Evolutionary conservation across 2,329 filamentous ascomycete species (phyloP).

Genomic region (Mariannaea sp.): DNA sequence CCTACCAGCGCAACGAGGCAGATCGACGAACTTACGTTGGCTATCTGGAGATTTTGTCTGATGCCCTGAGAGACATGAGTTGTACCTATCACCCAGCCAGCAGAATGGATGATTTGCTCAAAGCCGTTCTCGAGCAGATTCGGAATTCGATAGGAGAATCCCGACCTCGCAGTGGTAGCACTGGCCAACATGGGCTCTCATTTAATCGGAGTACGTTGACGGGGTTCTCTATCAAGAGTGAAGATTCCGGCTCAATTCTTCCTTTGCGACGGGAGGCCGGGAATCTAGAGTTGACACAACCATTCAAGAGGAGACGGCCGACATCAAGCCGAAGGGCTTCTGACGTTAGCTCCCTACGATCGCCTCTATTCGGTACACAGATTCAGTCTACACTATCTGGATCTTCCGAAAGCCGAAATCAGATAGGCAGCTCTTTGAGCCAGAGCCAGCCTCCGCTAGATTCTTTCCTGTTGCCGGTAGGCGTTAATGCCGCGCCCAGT

Average conservation of each 20-base stretch:
- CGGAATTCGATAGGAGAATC: slow-evolving; percentile 39
- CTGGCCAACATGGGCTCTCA: slow-evolving; percentile 14
- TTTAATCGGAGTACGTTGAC: slow-evolving; percentile 10
- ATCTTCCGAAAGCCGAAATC: slow-evolving; percentile 24
- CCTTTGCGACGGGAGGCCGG: slow-evolving; percentile 40
- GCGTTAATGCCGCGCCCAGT: slow-evolving; percentile 28
- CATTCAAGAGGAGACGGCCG: slow-evolving; percentile 40
- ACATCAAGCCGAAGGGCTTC: slow-evolving; percentile 37
- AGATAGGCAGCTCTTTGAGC: slow-evolving; percentile 13
- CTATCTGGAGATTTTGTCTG: slow-evolving; percentile 58
- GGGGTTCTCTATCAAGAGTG: slow-evolving; percentile 25
- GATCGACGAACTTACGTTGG: slow-evolving; percentile 47
- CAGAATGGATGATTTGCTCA: slow-evolving; percentile 57
- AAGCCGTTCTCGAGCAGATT: slow-evolving; percentile 57
- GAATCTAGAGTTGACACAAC: slow-evolving; percentile 32
- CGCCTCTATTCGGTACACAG: slow-evolving; percentile 34
- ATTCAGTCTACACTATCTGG: slow-evolving; percentile 28
- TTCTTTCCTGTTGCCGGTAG: slow-evolving; percentile 37
- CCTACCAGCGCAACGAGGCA: slow-evolving; percentile 43
- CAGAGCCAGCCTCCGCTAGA: slow-evolving; percentile 33
- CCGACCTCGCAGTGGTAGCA: slow-evolving; percentile 30
- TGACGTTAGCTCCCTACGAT: slow-evolving; percentile 39
- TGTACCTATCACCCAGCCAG: slow-evolving; percentile 58
- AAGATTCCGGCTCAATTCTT: slow-evolving; percentile 31
- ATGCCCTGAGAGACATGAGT: slow-evolving; percentile 58